Conservation (phyloP, 345 rosid genomes). For the Anacardium occidentale region DNA sequence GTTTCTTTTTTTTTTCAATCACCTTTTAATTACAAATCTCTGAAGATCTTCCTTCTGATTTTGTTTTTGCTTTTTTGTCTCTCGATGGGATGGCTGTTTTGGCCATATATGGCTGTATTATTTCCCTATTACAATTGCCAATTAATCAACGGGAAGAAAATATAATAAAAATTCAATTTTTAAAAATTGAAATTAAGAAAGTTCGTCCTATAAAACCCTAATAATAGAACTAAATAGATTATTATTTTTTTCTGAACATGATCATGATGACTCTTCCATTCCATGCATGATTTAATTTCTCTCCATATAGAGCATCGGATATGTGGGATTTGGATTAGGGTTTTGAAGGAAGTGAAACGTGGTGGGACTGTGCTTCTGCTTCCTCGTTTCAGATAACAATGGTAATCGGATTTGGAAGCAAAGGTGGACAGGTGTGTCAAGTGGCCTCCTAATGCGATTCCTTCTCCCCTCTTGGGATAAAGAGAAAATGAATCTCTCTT, state of each 20-base stretch:
- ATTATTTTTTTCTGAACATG: no score
- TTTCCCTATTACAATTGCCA: slow-evolving; percentile 2
- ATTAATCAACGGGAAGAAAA: no score
- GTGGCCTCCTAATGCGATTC: slow-evolving; percentile 17
- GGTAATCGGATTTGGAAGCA: slow-evolving; percentile 28
- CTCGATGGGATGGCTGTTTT: slow-evolving; percentile 26
- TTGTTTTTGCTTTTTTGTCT: background rate
- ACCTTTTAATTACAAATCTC: background rate
- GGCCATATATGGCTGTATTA: slow-evolving; percentile 11
- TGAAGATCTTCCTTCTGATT: slow-evolving; percentile 8
- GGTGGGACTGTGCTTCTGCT: slow-evolving; percentile 5
- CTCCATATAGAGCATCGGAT: no score
- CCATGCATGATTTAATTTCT: no score
- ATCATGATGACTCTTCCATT: no score
- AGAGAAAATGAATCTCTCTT: slow-evolving; percentile 5
- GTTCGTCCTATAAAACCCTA: no score
- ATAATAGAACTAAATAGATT: no score
- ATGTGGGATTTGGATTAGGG: slow-evolving; percentile 14
- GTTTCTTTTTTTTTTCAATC: slow-evolving; percentile 8
- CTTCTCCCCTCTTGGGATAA: slow-evolving; percentile 11
- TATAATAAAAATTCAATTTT: no score
- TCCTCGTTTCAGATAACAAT: background rate
- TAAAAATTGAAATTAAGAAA: no score
- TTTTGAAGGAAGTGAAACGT: slow-evolving; percentile 23
- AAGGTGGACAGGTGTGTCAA: slow-evolving; percentile 20